Conservation (phyloP, 495 filamentous ascomycete species). For the Copromyces sp. region DNA sequence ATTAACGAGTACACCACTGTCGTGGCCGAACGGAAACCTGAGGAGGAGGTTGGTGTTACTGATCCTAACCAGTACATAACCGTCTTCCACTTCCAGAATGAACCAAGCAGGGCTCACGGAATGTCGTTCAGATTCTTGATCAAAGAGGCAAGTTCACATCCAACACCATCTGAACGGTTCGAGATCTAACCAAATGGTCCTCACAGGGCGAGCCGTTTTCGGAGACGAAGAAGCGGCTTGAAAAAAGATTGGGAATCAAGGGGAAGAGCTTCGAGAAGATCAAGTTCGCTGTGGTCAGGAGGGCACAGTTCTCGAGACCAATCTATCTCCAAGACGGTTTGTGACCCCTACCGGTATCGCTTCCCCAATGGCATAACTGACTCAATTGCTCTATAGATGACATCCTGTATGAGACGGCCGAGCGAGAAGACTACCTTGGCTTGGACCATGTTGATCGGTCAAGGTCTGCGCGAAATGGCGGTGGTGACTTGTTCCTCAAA, state of each 20-base stretch:
- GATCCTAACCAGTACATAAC: conserved; percentile 54
- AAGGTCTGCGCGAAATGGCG: conserved; percentile 40
- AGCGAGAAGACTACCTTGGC: conserved; percentile 70
- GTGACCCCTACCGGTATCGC: conserved; percentile 12
- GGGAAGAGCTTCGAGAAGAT: conserved; percentile 98
- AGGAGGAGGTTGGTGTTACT: conserved; percentile 57
- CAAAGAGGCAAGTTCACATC: conserved; percentile 54
- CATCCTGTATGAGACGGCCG: conserved; percentile 63
- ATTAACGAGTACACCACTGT: conserved; percentile 81
- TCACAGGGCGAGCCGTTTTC: conserved; percentile 72
- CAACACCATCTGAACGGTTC: not conserved
- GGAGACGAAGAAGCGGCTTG: conserved; percentile 83
- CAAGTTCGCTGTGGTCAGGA: conserved; percentile 78
- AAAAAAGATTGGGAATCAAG: conserved; percentile 85
- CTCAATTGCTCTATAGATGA: conserved; percentile 50
- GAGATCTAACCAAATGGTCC: not conserved
- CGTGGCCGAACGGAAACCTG: conserved; percentile 68
- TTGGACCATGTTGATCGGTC: conserved; percentile 80
- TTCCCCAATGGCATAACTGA: conserved; percentile 4
- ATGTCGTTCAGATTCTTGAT: conserved; percentile 87
- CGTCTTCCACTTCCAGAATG: conserved; percentile 85
- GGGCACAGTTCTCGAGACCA: conserved; percentile 58
- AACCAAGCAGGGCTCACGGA: conserved; percentile 62
- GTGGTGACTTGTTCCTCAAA: conserved; percentile 46
- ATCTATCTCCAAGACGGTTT: conserved; percentile 82